Evolutionary conservation across 441 rosid species (phyloP).

Genomic region (Dalechampia spathulata): DNA sequence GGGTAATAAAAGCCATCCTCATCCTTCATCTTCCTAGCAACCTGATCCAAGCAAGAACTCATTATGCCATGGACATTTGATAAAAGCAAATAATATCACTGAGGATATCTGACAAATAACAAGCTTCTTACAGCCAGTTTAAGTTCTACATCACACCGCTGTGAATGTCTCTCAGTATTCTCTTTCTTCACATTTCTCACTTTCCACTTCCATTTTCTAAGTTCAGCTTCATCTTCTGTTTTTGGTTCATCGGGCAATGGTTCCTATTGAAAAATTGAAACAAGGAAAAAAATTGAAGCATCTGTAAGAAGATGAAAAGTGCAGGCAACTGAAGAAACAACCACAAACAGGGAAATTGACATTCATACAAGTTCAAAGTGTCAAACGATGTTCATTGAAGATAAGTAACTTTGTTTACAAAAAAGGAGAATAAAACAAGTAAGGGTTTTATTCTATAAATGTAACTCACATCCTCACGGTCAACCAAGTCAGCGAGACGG

Average conservation of each 20-base stretch:
- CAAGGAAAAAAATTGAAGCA: constrained; percentile 4
- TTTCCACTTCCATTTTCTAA: constrained; percentile 85
- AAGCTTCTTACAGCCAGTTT: constrained; percentile 81
- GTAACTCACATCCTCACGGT: constrained; percentile 80
- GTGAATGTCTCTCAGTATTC: constrained; percentile 88
- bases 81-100: constrained; percentile 15
- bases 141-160: constrained; percentile 90
- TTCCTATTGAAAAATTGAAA: constrained; percentile 37
- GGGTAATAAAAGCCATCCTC: constrained; percentile 96
- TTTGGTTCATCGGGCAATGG: constrained; percentile 67
- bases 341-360: neutral
- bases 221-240: constrained; percentile 57
- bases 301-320: neutral
- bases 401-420: neutral
- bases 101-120: constrained; percentile 14
- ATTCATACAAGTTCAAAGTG: neutral
- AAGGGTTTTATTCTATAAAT: neutral
- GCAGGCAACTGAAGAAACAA: constrained; percentile 1
- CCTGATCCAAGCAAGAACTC: constrained; percentile 47
- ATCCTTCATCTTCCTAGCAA: constrained; percentile 87
- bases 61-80: constrained; percentile 15
- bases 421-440: constrained; percentile 6
- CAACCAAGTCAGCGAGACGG: constrained; percentile 65
- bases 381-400: neutral
- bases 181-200: constrained; percentile 48